Conservation (phyloP, 1,139 yeast genomes). For the Zhuliangozyma parablackwelliae region DNA sequence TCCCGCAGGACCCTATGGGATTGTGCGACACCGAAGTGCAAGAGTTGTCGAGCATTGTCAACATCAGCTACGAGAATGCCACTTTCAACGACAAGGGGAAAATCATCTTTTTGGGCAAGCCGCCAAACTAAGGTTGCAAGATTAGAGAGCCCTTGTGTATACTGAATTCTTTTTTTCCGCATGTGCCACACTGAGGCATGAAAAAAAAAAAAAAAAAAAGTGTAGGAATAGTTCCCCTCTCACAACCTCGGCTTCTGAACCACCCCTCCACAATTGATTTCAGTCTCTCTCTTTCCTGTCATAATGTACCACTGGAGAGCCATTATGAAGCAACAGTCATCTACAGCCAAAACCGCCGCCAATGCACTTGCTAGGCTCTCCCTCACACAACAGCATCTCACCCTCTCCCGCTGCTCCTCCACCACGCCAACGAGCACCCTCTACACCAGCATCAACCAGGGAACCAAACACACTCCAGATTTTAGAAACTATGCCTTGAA, state of each 20-base stretch:
- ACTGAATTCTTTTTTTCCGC: too few species aligned
- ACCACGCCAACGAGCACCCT: too few species aligned
- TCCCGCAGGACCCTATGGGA: slow-evolving; percentile 83
- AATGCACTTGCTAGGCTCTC: slow-evolving; percentile 17
- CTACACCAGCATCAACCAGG: slow-evolving; percentile 15
- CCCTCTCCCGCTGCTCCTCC: slow-evolving; percentile 1
- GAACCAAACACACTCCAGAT: slow-evolving; percentile 30
- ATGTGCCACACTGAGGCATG: too few species aligned
- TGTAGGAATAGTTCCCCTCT: too few species aligned
- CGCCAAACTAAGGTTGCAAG: slow-evolving; percentile 38
- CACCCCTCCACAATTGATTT: too few species aligned
- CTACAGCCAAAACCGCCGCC: neutral
- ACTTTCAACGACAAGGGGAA: slow-evolving; percentile 56
- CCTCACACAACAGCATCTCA: slow-evolving; percentile 19
- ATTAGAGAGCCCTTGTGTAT: too few species aligned
- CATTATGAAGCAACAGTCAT: neutral
- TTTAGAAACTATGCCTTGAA: slow-evolving; percentile 42
- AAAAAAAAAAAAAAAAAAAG: neutral
- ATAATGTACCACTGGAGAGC: neutral
- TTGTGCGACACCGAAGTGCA: slow-evolving; percentile 59
- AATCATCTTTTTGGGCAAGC: slow-evolving; percentile 49
- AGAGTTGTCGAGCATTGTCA: slow-evolving; percentile 37
- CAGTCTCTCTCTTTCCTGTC: neutral
- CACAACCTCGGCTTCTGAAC: neutral
- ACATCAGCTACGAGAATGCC: slow-evolving; percentile 66